These are phyloP conservation scores for Gracilaria domingensis DNA, from an alignment of 23 red algal genomes.

Conservation along the genomic window DNA sequence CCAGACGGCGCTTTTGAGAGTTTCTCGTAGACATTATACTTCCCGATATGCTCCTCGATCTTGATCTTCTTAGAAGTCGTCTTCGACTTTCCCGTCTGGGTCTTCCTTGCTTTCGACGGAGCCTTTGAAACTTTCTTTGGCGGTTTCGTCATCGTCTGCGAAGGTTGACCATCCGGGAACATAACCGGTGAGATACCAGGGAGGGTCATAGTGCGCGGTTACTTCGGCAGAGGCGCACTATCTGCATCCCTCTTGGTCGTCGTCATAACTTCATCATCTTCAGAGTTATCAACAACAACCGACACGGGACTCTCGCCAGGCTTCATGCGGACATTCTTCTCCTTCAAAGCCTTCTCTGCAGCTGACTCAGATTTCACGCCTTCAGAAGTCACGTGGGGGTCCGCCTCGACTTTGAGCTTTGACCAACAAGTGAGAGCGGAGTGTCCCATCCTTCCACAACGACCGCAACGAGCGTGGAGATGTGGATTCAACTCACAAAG, in stretches of 20 bases:
- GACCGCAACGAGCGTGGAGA: background rate
- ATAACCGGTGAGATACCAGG: background rate
- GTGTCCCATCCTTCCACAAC: constrained; percentile 41
- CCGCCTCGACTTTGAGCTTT: background rate
- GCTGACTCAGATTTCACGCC: background rate
- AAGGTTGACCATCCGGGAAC: background rate
- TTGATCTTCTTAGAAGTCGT: background rate
- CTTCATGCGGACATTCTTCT: background rate
- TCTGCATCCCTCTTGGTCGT: constrained; percentile 15
- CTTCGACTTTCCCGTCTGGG: background rate
- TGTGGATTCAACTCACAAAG: background rate
- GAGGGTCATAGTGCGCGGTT: background rate
- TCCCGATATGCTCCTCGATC: constrained; percentile 34
- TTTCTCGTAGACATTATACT: constrained; percentile 18
- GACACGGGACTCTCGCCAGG: background rate
- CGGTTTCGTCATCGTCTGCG: background rate
- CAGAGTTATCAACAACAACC: background rate
- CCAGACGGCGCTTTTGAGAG: constrained; percentile 23
- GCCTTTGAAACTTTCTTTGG: background rate
- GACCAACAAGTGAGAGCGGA: background rate
- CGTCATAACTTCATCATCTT: background rate
- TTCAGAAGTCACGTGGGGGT: background rate
- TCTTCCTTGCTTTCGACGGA: background rate
- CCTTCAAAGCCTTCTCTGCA: background rate
- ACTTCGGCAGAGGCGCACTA: no score